These are phyloP conservation scores for Candolleomyces aberdarensis DNA, from an alignment of 768 basidiomycete species.

Conservation along the genomic window DNA sequence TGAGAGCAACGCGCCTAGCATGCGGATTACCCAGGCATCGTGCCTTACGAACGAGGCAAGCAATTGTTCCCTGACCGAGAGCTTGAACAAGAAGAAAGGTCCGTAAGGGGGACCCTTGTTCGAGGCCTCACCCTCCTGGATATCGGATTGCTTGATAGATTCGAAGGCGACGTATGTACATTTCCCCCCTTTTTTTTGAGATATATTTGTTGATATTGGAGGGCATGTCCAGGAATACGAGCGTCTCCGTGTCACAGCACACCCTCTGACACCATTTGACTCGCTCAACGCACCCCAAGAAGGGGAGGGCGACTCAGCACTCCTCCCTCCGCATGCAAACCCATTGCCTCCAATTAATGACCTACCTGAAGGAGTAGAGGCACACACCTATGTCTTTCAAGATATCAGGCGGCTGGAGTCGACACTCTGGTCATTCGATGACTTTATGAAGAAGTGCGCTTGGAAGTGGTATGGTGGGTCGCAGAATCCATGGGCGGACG, in stretches of 20 bases:
- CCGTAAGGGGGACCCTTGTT: conserved; percentile 79
- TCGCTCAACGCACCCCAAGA: conserved; percentile 29
- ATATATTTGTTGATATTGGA: not conserved
- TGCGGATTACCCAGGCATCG: conserved; percentile 82
- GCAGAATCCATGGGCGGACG: not conserved
- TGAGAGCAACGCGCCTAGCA: conserved; percentile 27
- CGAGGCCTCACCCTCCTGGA: conserved; percentile 65
- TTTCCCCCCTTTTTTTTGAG: not conserved
- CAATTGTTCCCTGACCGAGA: conserved; percentile 42
- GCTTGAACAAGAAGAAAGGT: conserved; percentile 57
- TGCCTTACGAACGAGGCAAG: conserved; percentile 53
- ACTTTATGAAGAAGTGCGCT: conserved; percentile 73
- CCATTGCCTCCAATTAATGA: conserved; percentile 35
- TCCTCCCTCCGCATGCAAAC: conserved; percentile 39
- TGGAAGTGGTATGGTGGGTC: conserved; percentile 60
- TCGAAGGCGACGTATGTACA: conserved; percentile 71
- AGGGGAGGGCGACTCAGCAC: conserved; percentile 18
- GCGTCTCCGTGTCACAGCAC: conserved; percentile 49
- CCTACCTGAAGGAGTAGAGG: conserved; percentile 35
- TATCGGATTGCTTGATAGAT: conserved; percentile 66
- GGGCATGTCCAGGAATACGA: conserved; percentile 61
- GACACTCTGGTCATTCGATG: conserved; percentile 77
- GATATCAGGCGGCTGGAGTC: conserved; percentile 45
- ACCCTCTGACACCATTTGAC: conserved; percentile 48
- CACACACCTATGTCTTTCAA: conserved; percentile 74